phyloP scores from a whole-genome alignment of 2,329 filamentous ascomycete species.

The Talaromyces sp. region DNA sequence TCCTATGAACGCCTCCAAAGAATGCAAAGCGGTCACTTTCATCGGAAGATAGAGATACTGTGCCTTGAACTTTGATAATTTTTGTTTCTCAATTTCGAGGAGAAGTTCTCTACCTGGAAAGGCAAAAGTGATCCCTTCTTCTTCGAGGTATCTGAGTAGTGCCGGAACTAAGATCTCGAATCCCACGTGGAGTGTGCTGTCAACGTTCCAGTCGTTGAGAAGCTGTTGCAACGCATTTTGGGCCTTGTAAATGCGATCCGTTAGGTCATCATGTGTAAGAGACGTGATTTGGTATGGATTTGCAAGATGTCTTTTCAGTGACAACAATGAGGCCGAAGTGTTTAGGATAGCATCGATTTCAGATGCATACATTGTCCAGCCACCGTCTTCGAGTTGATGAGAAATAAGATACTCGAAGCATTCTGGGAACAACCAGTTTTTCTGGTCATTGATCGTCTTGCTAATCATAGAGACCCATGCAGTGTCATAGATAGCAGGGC shows the following conservation, averaged over 20 bases:
- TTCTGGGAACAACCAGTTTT: conserved; percentile 32
- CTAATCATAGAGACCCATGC: conserved; percentile 30
- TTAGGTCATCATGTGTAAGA: conserved; percentile 15
- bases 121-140: conserved; percentile 27
- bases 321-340: conserved; percentile 32
- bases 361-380: conserved; percentile 27
- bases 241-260: conserved; percentile 22
- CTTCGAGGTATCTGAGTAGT: conserved; percentile 29
- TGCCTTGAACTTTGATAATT: conserved; percentile 28
- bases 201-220: conserved; percentile 30
- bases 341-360: conserved; percentile 36
- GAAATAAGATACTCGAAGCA: conserved; percentile 31
- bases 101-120: conserved; percentile 27
- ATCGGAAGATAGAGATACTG: conserved; percentile 28
- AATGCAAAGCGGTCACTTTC: conserved; percentile 34
- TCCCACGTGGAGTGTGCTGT: conserved; percentile 29
- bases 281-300: conserved; percentile 21
- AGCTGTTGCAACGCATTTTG: conserved; percentile 21
- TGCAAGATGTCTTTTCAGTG: conserved; percentile 25
- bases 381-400: conserved; percentile 25
- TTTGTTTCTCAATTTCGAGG: conserved; percentile 26
- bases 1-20: conserved; percentile 40
- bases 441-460: conserved; percentile 21
- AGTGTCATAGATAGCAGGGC: conserved; percentile 30
- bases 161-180: conserved; percentile 36